Base-by-base conservation (phyloP, 352 stramenopile species). In the Phytophthora tentaculata region DNA sequence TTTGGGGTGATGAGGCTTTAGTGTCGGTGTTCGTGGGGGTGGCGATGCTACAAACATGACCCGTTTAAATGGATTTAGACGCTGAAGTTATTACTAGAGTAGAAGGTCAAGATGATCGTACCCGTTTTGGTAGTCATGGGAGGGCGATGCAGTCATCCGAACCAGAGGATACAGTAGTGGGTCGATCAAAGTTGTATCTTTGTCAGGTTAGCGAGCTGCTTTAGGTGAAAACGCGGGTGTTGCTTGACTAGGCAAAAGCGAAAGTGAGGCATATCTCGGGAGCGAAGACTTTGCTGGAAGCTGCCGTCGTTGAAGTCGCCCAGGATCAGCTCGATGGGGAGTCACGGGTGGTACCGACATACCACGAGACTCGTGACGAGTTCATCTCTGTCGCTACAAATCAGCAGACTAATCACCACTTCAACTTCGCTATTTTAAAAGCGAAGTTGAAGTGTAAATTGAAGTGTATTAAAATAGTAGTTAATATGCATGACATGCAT, bases 401-500 rank as follows among this genome's bases (percentile, higher is more conserved):
- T 43, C 35, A n/a, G 35, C 35, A 43, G 35, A 43, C 35, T n/a
- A 43, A 43, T 43, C 35, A 43, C 35, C n/a, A n/a, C 35, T 43
- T 43, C 10, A 43, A 43, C 35, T 39, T 32, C 5, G 28, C 5
- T 32, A 8, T 32, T 32, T 32, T 32, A n/a, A n/a, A n/a, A n/a
- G n/a, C n/a, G n/a, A n/a, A n/a, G n/a, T n/a, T n/a, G n/a, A n/a
- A n/a, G n/a, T n/a, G n/a, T n/a, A n/a, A n/a, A n/a, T n/a, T n/a
- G n/a, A n/a, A n/a, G n/a, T n/a, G n/a, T n/a, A n/a, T n/a, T n/a
- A n/a, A n/a, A n/a, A n/a, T n/a, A n/a, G n/a, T n/a, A n/a, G n/a
- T n/a, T n/a, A n/a, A n/a, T n/a, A n/a, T n/a, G n/a, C n/a, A n/a
- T n/a, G n/a, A n/a, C n/a, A n/a, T n/a, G n/a, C n/a, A n/a, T n/a